Evolutionary conservation across 2,329 filamentous ascomycete species (phyloP), one percentile per base, ranked within the genome.

Genomic region (Scolecobasidium constrictum): DNA sequence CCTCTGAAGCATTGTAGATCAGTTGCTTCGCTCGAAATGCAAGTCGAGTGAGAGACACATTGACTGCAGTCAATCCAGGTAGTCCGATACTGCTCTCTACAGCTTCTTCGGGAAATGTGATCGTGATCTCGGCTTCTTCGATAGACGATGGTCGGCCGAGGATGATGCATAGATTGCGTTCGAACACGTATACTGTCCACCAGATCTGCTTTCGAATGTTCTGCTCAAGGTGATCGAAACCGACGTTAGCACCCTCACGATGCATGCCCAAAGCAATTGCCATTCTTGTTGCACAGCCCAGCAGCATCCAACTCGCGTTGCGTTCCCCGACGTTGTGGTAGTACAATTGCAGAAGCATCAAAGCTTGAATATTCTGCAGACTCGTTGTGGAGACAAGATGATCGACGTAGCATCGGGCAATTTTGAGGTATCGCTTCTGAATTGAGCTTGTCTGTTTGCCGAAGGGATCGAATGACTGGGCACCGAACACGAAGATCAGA

Each of bases 231-330:
- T 51, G 47, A n/a, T 63, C 56, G 41, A 66, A 63, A 2, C 60
- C 55, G 23, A 54, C 51, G n/a, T 59, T 60, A 1, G 59, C 55
- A 20, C 55, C 59, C 47, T 66, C 63, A 22, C 63, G 57, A 46
- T 68, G 65, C 60, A 68, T 63, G 3, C 64, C 64, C 41, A 67
- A 55, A 12, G 62, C 63, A 42, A 65, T 62, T 3, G 64, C 62
- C 56, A 67, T 61, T 12, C 63, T 58, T 11, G 61, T 62, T 6
- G 60, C 64, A 23, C 59, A 57, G 3, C 64, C 64, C 7, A 66
- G 56, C 3, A 65, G 52, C 39, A 63, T 55, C 56, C 62, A 67
- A 1, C 61, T 58, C 40, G 56, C 61, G 23, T 62, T 67, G 20
- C 62, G 55, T 45, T 67, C 63, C 11, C 64, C 65, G 19, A 57